Percentiles rank a stretch among this genome's conserved stretches.
phyloP scores from a whole-genome alignment of 495 filamentous ascomycete species.

The Penicillium dipodomyicola region DNA sequence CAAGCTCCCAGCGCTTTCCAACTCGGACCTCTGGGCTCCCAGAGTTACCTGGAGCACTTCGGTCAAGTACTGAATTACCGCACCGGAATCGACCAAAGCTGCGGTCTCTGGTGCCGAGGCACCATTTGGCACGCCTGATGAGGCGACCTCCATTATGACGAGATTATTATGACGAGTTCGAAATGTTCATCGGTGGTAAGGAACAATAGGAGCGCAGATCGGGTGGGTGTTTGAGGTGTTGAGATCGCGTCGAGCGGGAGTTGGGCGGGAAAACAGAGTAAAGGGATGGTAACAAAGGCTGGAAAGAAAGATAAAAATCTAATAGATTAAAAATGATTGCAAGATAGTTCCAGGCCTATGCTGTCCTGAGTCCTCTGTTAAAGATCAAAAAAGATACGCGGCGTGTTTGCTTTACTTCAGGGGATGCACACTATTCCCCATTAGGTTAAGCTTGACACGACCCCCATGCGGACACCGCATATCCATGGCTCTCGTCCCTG shows the following conservation, averaged over 20 bases:
- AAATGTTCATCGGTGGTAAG: constrained; percentile 34
- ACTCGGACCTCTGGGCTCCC: constrained; percentile 75
- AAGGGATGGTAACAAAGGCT: background rate
- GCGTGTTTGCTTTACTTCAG: constrained; percentile 35
- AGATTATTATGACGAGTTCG: constrained; percentile 24
- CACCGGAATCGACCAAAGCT: constrained; percentile 53
- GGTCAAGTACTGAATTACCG: constrained; percentile 74
- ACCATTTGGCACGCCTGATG: constrained; percentile 48
- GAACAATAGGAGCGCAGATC: constrained; percentile 18
- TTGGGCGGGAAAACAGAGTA: constrained; percentile 5
- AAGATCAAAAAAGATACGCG: constrained; percentile 24
- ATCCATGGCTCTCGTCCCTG: constrained; percentile 1
- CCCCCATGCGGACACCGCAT: constrained; percentile 24
- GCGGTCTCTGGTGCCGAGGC: constrained; percentile 39
- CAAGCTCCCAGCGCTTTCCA: constrained; percentile 77
- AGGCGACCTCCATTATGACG: constrained; percentile 50
- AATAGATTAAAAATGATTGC: constrained; percentile 21
- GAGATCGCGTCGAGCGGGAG: constrained; percentile 22
- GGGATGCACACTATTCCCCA: constrained; percentile 27
- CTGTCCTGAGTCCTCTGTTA: constrained; percentile 10
- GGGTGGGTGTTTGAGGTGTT: constrained; percentile 19
- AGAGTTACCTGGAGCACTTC: constrained; percentile 79
- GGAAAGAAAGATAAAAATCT: constrained; percentile 11
- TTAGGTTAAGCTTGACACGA: constrained; percentile 26
- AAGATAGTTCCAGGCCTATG: constrained; percentile 11